Base-by-base conservation (phyloP, 2,329 filamentous ascomycete species). In the Neurospora crassa region DNA sequence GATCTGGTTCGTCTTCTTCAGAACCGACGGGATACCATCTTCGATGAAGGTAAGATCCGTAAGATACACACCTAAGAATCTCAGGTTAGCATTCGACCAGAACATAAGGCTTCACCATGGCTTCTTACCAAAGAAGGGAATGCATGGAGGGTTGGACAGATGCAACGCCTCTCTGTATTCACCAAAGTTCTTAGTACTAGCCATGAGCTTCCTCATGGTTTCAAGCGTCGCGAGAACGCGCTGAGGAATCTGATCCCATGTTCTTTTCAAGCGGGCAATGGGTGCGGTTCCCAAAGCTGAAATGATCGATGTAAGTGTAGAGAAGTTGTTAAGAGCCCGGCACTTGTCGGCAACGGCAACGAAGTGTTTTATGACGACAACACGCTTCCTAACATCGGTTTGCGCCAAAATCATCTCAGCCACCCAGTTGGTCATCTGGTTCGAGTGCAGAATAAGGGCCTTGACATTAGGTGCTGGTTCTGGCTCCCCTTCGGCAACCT, bases 361-460 rank as follows among this genome's bases (percentile, higher is more conserved):
- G 82, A 98, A 99, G 80, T 98, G 96, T 81, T 98, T 98, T 81
- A 99, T 97, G 67, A 99, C 96, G 42, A 97, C 92, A 37, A 98
- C 95, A 76, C 96, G 89, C 81, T 97, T 96, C 84, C 96, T 97
- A 74, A 97, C 92, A 79, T 99, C 96, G 77, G 91, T 88, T 81
- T 99, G 96, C 0, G 92, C 94, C 73, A 99, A 82, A 76, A 99
- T 98, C 96, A 99, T 98, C 81, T 98, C 95, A 40, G 96, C 96
- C 69, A 98, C 96, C 96, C 96, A 99, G 79, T 98, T 99, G 6
- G 96, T 99, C 85, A 99, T 90, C 81, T 98, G 95, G 78, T 99
- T 99, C 0, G 96, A 98, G 82, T 99, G 96, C 69, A 98, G 85
- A 82, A 99, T 99, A 74, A 99, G 86, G 11, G 94, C 92, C 82